Percentiles rank a stretch among this genome's conserved stretches.
phyloP scores from a whole-genome alignment of 1,139 yeast species.

The Saccharomyces hybrid region DNA sequence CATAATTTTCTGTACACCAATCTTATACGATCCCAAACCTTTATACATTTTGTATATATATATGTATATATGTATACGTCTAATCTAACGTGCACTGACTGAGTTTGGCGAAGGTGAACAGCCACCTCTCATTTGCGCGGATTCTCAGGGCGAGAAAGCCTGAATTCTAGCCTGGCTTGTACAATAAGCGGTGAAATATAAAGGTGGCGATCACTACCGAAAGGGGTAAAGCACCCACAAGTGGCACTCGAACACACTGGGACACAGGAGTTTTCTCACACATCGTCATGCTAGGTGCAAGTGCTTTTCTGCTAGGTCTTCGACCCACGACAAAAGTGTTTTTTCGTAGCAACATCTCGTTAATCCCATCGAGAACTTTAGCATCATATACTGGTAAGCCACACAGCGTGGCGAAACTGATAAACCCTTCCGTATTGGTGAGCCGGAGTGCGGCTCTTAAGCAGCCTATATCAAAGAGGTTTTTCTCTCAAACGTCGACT shows the following conservation, averaged over 20 bases:
- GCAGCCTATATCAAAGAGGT: constrained; percentile 5
- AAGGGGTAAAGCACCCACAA: background rate
- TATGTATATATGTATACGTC: background rate
- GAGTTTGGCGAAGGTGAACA: background rate
- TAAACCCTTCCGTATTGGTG: background rate
- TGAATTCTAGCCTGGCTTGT: background rate
- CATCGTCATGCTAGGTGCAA: background rate
- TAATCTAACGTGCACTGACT: background rate
- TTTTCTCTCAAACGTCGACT: constrained; percentile 10
- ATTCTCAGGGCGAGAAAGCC: background rate
- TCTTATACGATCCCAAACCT: background rate
- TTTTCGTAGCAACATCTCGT: background rate
- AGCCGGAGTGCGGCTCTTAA: constrained; percentile 4
- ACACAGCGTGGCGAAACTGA: background rate
- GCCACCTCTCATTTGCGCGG: background rate
- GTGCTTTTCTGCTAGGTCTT: background rate
- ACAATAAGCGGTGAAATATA: background rate
- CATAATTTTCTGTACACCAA: constrained; percentile 5
- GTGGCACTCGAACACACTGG: background rate
- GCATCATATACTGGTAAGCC: background rate
- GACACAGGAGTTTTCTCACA: background rate
- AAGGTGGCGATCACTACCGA: background rate
- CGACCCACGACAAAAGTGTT: background rate
- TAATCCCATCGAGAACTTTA: background rate
- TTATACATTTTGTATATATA: background rate